Conservation (phyloP, 495 filamentous ascomycete genomes). For the Trichoderma reesei region DNA sequence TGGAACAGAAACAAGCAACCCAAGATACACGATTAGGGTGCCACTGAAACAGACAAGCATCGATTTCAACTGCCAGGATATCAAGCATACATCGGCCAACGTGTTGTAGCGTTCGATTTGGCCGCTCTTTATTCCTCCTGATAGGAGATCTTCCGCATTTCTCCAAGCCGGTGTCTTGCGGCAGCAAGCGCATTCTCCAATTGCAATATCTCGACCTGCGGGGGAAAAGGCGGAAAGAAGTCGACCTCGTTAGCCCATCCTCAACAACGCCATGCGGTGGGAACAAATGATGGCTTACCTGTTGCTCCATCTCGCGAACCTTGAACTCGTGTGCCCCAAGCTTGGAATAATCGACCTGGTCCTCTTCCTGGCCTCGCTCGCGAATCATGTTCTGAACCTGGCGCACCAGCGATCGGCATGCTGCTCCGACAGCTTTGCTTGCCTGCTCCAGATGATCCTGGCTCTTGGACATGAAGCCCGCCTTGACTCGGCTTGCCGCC, state of each 20-base stretch:
- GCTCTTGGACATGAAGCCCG: slow-evolving; percentile 91
- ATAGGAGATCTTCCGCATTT: slow-evolving; percentile 99
- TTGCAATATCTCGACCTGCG: slow-evolving; percentile 90
- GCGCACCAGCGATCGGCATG: slow-evolving; percentile 77
- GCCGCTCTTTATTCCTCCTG: slow-evolving; percentile 42
- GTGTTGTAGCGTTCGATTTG: background rate
- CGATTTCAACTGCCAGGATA: too few species aligned
- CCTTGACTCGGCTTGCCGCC: slow-evolving; percentile 91
- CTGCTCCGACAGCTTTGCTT: slow-evolving; percentile 83
- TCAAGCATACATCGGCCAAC: background rate
- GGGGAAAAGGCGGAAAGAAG: background rate
- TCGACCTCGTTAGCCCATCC: background rate
- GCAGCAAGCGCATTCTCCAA: slow-evolving; percentile 79
- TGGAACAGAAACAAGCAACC: too few species aligned
- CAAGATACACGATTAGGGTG: too few species aligned
- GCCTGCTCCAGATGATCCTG: slow-evolving; percentile 86
- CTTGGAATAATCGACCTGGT: slow-evolving; percentile 78
- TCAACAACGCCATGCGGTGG: background rate
- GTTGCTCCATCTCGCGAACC: slow-evolving; percentile 97
- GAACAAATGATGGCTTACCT: slow-evolving; percentile 51
- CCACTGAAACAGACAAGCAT: too few species aligned
- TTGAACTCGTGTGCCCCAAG: slow-evolving; percentile 94
- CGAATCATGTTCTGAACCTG: slow-evolving; percentile 93
- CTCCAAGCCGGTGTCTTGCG: slow-evolving; percentile 75
- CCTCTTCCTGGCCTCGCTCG: slow-evolving; percentile 71